Base-by-base conservation (phyloP, 148 eudicot genomes). In the Silene uniflora region DNA sequence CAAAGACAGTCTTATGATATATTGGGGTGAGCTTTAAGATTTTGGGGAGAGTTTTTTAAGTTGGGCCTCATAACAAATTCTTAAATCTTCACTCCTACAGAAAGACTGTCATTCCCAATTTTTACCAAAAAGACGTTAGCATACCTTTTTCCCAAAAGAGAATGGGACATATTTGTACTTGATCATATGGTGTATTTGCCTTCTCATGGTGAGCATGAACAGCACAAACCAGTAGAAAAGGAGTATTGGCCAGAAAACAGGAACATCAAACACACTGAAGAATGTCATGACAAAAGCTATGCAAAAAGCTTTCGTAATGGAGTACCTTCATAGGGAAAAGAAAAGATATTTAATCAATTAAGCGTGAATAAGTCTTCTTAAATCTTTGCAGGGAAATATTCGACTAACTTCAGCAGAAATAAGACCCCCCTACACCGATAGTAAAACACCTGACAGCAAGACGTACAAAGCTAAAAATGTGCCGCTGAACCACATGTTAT, bases 181-280 rank as follows among this genome's bases (percentile, higher is more conserved):
- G 75, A 86, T 84, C 91, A 88, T 88, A 80, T 88, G 91, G 25
- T 82, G 84, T 84, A 88, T 86, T 68, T 88, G 91, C 77, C 84
- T 79, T 78, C 85, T 88, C 91, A 88, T 88, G 77, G 91, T 88
- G 67, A 86, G 84, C 7, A 88, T 84, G 80, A 88, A 86, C 74
- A 88, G 69, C 74, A 86, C 78, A 75, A 88, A 74, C 91, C 91
- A 88, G 80, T 88, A 88, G 85, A 88, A 82, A 65, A 86, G 80
- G 59, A 88, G 88, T 62, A 88, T 88, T 1, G 91, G 91, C 91
- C 91, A 88, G 78, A 84, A 88, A 42, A 86, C 91, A 0, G 91
- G 91, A 64, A 88, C 91, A 77, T 88, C 91, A 86, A 88, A 88
- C 52, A 80, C 74, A 56, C 81, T 74, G 74, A 78, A 85, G 84